A percentile compares a stretch with the other conserved stretches of the same genome.
Conservation (phyloP, 441 rosid genomes). For the Arabidopsis hybrid region DNA sequence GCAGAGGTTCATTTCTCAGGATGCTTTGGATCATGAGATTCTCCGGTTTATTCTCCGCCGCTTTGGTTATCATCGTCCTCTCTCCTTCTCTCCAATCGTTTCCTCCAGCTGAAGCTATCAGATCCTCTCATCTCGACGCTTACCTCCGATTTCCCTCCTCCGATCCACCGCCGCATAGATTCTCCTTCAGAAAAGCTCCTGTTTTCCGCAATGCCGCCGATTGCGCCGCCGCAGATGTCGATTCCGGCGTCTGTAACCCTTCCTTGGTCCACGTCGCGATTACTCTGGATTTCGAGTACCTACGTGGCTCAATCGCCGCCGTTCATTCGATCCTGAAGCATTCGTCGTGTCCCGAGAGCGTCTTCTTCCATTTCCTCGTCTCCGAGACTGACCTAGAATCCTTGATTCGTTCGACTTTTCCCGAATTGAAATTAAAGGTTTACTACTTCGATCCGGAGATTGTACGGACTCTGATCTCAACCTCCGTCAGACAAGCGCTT, state of each 20-base stretch:
- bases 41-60: conserved; percentile 77
- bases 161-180: conserved; percentile 37
- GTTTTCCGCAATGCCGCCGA: conserved; percentile 78
- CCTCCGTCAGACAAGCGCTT: conserved; percentile 87
- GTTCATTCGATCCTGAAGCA: conserved; percentile 80
- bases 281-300: conserved; percentile 46
- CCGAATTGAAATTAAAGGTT: conserved; percentile 74
- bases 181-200: conserved; percentile 64
- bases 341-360: conserved; percentile 71
- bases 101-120: conserved; percentile 88
- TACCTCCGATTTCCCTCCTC: conserved; percentile 42
- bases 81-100: conserved; percentile 82
- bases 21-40: conserved; percentile 81
- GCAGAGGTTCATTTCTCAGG: conserved; percentile 45
- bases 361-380: conserved; percentile 87
- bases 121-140: conserved; percentile 60
- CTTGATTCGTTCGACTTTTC: conserved; percentile 78
- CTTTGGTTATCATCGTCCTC: conserved; percentile 65
- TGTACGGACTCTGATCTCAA: conserved; percentile 70
- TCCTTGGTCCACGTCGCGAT: conserved; percentile 45
- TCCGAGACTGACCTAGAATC: conserved; percentile 64
- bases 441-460: conserved; percentile 82
- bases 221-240: conserved; percentile 46
- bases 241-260: conserved; percentile 40
- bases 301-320: conserved; percentile 81